A percentile compares a stretch with the other conserved stretches of the same genome.
phyloP scores from a whole-genome alignment of 345 rosid genomes.

The Raphanus sativus region DNA sequence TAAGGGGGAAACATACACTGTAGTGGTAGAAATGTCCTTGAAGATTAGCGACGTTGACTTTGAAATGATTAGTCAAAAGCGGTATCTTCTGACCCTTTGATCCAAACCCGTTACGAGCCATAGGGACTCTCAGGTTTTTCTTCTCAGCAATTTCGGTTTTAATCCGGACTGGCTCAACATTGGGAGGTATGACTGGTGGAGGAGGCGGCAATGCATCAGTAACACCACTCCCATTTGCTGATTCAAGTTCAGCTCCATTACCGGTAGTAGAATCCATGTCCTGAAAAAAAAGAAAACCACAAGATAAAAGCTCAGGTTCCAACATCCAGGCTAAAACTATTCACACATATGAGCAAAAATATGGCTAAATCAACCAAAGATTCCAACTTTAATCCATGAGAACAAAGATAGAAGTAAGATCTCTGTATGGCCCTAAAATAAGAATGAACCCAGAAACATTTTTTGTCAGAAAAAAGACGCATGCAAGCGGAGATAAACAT shows the following conservation, averaged over 20 bases:
- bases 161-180: conserved; percentile 52
- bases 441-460: not conserved
- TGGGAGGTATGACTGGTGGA: conserved; percentile 62
- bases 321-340: not conserved
- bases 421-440: not conserved
- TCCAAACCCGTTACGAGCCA: conserved; percentile 66
- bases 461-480: not conserved
- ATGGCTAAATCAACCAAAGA: not conserved
- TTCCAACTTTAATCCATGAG: not conserved
- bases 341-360: not conserved
- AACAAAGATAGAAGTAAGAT: not conserved
- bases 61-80: conserved; percentile 75
- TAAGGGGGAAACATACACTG: conserved; percentile 49
- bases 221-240: conserved; percentile 41
- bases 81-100: conserved; percentile 67
- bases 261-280: conserved; percentile 50
- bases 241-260: conserved; percentile 45
- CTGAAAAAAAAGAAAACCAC: conserved; percentile 23
- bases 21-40: conserved; percentile 72
- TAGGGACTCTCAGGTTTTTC: conserved; percentile 53
- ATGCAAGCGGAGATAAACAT: conserved; percentile 26
- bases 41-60: conserved; percentile 58
- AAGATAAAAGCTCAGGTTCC: not conserved
- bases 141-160: conserved; percentile 54
- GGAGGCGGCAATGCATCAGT: conserved; percentile 63